phyloP scores from a whole-genome alignment of 768 basidiomycete species.

The Boletus reticuloceps region DNA sequence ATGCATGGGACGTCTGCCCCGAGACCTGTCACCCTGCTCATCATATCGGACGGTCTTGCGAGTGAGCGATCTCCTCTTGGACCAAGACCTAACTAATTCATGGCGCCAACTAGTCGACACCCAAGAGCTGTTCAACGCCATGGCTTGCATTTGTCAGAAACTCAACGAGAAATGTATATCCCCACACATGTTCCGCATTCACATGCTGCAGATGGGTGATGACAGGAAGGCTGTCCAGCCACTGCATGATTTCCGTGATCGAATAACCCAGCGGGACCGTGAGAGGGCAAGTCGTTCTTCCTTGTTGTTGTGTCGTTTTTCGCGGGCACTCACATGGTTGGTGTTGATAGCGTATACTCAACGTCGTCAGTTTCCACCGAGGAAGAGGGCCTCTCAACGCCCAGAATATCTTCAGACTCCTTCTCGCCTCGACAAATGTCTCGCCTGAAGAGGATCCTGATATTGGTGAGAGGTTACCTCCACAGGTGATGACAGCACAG shows the following conservation, averaged over 20 bases:
- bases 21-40: conserved; percentile 11
- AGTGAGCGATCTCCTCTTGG: conserved; percentile 3
- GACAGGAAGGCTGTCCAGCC: conserved; percentile 23
- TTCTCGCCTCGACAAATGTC: conserved; percentile 18
- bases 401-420: conserved; percentile 17
- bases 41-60: conserved; percentile 21
- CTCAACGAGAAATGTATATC: conserved; percentile 8
- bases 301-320: not conserved
- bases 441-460: conserved; percentile 14
- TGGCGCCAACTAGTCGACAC: conserved; percentile 8
- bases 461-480: conserved; percentile 6
- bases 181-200: conserved; percentile 21
- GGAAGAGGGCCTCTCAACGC: conserved; percentile 22
- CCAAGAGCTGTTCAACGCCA: conserved; percentile 8
- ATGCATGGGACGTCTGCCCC: conserved; percentile 1
- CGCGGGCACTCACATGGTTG: not conserved
- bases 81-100: not conserved
- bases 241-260: conserved; percentile 21
- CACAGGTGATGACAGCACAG: conserved; percentile 9
- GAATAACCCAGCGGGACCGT: conserved; percentile 12
- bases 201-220: conserved; percentile 24
- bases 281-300: conserved; percentile 9
- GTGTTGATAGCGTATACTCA: conserved; percentile 14
- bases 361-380: conserved; percentile 22
- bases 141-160: conserved; percentile 7